Evolutionary conservation across 73 alveolate species (phyloP).

Genomic region (Tetrahymena borealis): DNA sequence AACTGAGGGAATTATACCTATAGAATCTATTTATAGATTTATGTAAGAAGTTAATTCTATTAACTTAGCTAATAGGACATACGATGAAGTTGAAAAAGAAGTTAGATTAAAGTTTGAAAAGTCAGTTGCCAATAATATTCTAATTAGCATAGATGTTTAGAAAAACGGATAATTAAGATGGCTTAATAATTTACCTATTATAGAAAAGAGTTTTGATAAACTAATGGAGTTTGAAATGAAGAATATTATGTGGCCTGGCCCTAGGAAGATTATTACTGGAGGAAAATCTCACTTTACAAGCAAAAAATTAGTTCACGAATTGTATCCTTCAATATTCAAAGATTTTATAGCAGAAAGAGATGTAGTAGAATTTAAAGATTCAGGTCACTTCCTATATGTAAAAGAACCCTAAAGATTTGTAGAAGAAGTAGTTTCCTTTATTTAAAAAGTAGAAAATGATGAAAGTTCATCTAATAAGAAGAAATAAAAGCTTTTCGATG

Average conservation of each 20-base stretch:
- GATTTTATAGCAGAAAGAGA: not conserved
- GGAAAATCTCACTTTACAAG: not conserved
- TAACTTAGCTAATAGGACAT: not conserved
- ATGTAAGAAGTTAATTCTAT: not conserved
- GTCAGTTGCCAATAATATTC: not conserved
- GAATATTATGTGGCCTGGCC: not conserved
- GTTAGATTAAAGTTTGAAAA: not conserved
- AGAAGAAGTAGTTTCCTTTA: not conserved
- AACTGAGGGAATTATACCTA: not conserved
- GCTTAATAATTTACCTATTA: not conserved
- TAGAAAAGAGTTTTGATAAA: not conserved
- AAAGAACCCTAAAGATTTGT: not conserved
- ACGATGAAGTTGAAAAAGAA: not conserved
- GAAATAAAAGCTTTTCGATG: not conserved
- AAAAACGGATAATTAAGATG: not conserved
- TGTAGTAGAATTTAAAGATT: not conserved
- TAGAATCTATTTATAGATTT: not conserved
- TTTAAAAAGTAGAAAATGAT: not conserved
- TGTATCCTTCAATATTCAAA: not conserved
- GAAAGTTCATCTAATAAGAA: not conserved
- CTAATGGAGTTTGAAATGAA: not conserved
- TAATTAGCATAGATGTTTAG: not conserved
- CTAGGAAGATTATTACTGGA: not conserved
- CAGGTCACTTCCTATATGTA: not conserved
- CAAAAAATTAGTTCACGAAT: not conserved